A percentile compares a stretch with the other conserved stretches of the same genome.
phyloP scores from a whole-genome alignment of 2,329 filamentous ascomycete genomes.

The Fusarium sulawesiense region DNA sequence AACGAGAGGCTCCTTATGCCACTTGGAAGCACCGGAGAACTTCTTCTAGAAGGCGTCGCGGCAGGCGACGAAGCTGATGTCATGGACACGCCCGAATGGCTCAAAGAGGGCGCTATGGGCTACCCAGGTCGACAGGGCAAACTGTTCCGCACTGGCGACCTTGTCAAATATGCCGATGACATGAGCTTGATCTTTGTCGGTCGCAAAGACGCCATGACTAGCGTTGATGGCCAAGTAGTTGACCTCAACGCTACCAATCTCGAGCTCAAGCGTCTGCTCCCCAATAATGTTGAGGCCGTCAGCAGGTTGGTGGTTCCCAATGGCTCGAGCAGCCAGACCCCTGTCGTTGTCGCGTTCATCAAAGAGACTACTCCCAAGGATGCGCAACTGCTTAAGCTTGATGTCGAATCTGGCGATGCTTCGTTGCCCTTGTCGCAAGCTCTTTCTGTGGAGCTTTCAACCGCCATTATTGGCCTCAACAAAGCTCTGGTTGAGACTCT shows the following conservation, averaged over 20 bases:
- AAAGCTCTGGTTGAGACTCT: slow-evolving; percentile 44
- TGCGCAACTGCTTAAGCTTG: slow-evolving; percentile 21
- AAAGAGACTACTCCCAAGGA: slow-evolving; percentile 12
- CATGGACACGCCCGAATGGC: slow-evolving; percentile 38
- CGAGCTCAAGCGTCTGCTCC: slow-evolving; percentile 40
- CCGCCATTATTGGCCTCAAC: slow-evolving; percentile 38
- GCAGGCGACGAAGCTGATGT: slow-evolving; percentile 3
- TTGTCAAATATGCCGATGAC: slow-evolving; percentile 44
- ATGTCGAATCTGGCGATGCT: neutral
- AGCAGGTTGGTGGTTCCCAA: slow-evolving; percentile 38
- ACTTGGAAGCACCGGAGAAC: slow-evolving; percentile 50
- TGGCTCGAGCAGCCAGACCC: slow-evolving; percentile 38
- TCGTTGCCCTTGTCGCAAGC: slow-evolving; percentile 24
- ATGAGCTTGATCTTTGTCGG: slow-evolving; percentile 41
- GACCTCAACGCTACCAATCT: slow-evolving; percentile 41
- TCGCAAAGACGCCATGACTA: slow-evolving; percentile 37
- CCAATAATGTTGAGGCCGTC: slow-evolving; percentile 7
- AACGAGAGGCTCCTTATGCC: slow-evolving; percentile 45
- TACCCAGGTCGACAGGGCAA: slow-evolving; percentile 39
- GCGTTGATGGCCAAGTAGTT: slow-evolving; percentile 42
- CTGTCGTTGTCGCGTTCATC: slow-evolving; percentile 36
- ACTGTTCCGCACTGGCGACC: slow-evolving; percentile 42
- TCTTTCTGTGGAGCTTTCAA: slow-evolving; percentile 37
- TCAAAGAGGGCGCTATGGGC: slow-evolving; percentile 25
- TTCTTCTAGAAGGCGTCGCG: slow-evolving; percentile 51